These are phyloP conservation scores for Croton laevigatus DNA, from an alignment of 441 rosid species.

Conservation along the genomic window DNA sequence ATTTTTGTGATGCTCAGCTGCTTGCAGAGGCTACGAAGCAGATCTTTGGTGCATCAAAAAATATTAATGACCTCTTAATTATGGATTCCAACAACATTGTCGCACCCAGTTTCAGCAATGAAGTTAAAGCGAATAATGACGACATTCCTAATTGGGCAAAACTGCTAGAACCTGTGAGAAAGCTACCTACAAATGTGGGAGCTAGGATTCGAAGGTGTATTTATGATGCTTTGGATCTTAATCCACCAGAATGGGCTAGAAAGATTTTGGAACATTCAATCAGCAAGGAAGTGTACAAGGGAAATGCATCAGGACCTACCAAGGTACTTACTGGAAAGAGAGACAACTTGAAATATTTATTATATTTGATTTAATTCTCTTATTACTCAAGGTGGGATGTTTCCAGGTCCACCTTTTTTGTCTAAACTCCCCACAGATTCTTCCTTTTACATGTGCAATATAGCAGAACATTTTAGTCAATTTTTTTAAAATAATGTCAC, in stretches of 20 bases:
- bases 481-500: not conserved
- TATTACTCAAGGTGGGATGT: not conserved
- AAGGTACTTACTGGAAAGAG: constrained; percentile 35
- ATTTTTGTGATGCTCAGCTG: constrained; percentile 50
- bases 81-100: constrained; percentile 26
- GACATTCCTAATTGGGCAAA: constrained; percentile 55
- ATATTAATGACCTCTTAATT: constrained; percentile 26
- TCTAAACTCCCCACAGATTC: not conserved
- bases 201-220: constrained; percentile 59
- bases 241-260: constrained; percentile 63
- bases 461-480: not conserved
- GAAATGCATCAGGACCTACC: constrained; percentile 71
- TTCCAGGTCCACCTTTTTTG: not conserved
- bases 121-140: constrained; percentile 22
- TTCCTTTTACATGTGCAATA: not conserved
- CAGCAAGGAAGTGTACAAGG: constrained; percentile 61
- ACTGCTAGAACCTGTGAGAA: constrained; percentile 49
- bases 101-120: constrained; percentile 25
- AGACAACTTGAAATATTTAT: not conserved
- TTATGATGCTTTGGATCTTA: constrained; percentile 43
- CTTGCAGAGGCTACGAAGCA: constrained; percentile 59
- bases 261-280: constrained; percentile 47
- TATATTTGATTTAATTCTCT: not conserved
- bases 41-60: constrained; percentile 40
- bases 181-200: constrained; percentile 63